Base-by-base conservation (phyloP, 2,329 filamentous ascomycete species). In the Ascomycota sp. region DNA sequence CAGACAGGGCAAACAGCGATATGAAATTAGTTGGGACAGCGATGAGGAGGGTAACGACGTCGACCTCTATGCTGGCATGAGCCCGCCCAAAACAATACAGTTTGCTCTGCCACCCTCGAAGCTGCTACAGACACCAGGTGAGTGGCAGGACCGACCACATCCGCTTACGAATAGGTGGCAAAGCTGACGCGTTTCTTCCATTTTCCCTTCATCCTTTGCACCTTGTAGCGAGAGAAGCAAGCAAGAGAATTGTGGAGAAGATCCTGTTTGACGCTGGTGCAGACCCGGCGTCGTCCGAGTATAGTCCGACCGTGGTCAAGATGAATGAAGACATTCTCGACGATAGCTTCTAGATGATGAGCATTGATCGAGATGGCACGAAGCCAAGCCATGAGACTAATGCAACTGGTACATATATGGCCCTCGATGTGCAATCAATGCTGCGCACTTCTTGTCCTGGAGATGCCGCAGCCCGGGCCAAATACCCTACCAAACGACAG, bases 51-150 rank as follows among this genome's bases (percentile, higher is more conserved):
- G 72, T 8, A 68, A 74, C 33, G 68, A 68, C 29, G 64, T 63
- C 21, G 68, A 64, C 30, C 47, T 69, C 6, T 74, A 76, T 37
- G 67, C 66, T 6, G 80, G 75, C 6, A 76, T 83, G 54, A 92
- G 81, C 47, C 89, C 89, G 25, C 89, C 89, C 0, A 95, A 95
- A 61, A 89, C 81, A 9, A 84, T 91, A 38, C 78, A 84, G 47
- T 91, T 91, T 51, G 75, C 77, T 31, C 56, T 91, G 32, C 78
- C 78, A 33, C 76, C 76, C 35, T 78, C 73, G 29, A 74, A 78
- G 47, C 56, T 91, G 16, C 53, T 86, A 50, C 80, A 84, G 51
- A 91, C 81, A 33, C 81, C 80, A 40, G 75, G 74, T 78, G 55
- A 49, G 68, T 38, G 7, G 16, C 16, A 6, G 6, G 9, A 25